Conservation (phyloP, 495 filamentous ascomycete species). For the Annulohypoxylon moriforme region DNA sequence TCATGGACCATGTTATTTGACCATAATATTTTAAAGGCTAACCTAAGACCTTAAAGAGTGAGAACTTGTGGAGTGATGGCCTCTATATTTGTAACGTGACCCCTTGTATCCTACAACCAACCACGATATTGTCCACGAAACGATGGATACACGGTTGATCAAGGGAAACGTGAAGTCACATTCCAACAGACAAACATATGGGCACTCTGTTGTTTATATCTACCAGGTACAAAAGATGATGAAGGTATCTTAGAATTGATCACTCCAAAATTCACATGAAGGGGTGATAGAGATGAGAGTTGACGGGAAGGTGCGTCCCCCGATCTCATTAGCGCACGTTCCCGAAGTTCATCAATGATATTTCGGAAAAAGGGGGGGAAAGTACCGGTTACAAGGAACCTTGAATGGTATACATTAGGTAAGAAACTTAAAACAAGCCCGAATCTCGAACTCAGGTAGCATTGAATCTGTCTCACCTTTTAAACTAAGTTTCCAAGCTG, state of each 20-base stretch:
- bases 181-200: conserved; percentile 9
- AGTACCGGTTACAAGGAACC: conserved; percentile 16
- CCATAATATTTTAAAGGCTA: neutral
- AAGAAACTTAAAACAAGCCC: conserved; percentile 22
- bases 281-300: neutral
- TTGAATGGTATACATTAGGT: neutral
- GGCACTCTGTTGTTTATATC: neutral
- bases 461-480: conserved; percentile 39
- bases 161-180: conserved; percentile 4
- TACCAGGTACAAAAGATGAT: neutral
- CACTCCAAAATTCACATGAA: conserved; percentile 1
- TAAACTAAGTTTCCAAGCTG: conserved; percentile 36
- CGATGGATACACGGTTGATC: neutral
- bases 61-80: neutral
- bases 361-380: conserved; percentile 21
- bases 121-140: neutral
- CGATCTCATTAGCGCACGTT: conserved; percentile 38
- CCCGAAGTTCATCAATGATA: conserved; percentile 20
- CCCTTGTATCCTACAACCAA: conserved; percentile 1
- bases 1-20: neutral
- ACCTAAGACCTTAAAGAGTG: neutral
- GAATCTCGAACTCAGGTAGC: conserved; percentile 8
- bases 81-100: conserved; percentile 3
- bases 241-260: conserved; percentile 12
- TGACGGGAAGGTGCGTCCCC: conserved; percentile 33